Conservation (phyloP, 208 protist species). For the Endotrypanum monterogeii region DNA sequence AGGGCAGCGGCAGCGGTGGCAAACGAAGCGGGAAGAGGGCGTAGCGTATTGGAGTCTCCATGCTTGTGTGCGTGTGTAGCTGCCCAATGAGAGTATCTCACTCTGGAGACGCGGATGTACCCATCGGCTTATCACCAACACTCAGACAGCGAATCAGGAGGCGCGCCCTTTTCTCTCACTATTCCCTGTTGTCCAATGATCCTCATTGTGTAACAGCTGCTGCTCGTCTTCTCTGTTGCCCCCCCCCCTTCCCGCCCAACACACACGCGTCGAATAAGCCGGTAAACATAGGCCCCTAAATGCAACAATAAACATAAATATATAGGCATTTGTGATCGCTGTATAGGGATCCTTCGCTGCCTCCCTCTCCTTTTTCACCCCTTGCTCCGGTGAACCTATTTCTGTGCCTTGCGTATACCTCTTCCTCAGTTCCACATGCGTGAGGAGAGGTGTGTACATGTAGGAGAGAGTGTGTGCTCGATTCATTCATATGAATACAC, state of each 20-base stretch:
- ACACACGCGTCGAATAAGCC: not conserved
- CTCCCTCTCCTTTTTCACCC: too few relatives aligned
- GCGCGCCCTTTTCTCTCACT: not conserved
- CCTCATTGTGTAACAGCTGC: not conserved
- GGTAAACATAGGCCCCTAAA: too few relatives aligned
- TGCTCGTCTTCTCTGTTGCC: not conserved
- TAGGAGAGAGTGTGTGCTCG: not conserved
- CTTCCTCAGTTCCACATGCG: not conserved
- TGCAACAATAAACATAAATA: not conserved
- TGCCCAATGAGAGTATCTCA: not conserved
- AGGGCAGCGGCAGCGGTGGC: not conserved
- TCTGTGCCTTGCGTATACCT: not conserved
- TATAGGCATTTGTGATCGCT: not conserved
- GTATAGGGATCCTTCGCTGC: not conserved
- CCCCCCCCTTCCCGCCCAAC: not conserved
- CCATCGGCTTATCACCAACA: not conserved
- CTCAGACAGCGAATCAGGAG: not conserved
- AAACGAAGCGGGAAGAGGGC: conserved; percentile 10
- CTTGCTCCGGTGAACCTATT: not conserved
- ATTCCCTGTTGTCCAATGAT: not conserved
- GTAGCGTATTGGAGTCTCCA: not conserved
- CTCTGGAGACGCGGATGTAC: not conserved
- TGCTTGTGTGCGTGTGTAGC: not conserved
- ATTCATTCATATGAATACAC: not conserved
- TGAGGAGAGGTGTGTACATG: not conserved